Conservation (phyloP, 352 stramenopile genomes). For the Globisporangium okanoganense region DNA sequence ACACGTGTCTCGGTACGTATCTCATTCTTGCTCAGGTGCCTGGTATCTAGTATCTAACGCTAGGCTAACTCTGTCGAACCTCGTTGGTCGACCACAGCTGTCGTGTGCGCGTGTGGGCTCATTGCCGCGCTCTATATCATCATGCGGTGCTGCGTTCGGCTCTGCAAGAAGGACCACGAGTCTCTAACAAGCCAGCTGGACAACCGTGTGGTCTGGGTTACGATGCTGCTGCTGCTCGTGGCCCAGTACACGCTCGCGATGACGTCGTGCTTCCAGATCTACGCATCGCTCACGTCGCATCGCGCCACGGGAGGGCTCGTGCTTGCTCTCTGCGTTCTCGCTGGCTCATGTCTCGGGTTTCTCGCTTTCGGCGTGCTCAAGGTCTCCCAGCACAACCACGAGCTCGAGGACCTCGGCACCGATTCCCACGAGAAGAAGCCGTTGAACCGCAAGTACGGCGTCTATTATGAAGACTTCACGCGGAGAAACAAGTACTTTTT, state of each 20-base stretch:
- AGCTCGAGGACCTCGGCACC: slow-evolving; percentile 36
- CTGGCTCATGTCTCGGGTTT: slow-evolving; percentile 26
- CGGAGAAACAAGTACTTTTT: slow-evolving; percentile 52
- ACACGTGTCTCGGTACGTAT: slow-evolving; percentile 30
- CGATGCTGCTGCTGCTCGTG: slow-evolving; percentile 34
- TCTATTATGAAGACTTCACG: slow-evolving; percentile 48
- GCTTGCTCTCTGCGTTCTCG: slow-evolving; percentile 30
- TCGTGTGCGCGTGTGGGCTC: slow-evolving; percentile 21
- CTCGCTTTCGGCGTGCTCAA: slow-evolving; percentile 39
- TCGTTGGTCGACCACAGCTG: neutral
- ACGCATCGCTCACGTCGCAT: slow-evolving; percentile 19
- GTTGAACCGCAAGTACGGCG: slow-evolving; percentile 42
- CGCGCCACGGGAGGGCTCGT: slow-evolving; percentile 17
- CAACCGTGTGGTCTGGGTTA: slow-evolving; percentile 38
- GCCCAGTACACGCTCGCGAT: slow-evolving; percentile 45
- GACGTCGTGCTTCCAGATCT: slow-evolving; percentile 48
- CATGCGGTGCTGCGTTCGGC: slow-evolving; percentile 21
- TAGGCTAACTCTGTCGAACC: neutral
- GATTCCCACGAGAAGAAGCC: slow-evolving; percentile 32
- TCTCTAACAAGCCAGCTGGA: slow-evolving; percentile 23
- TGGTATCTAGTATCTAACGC: neutral
- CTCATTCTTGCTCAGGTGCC: neutral
- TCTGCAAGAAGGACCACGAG: slow-evolving; percentile 19
- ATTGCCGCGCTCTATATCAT: slow-evolving; percentile 30
- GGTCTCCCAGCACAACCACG: slow-evolving; percentile 29